Evolutionary conservation across 2,329 filamentous ascomycete species (phyloP).

Genomic region (Fusarium metavorans): DNA sequence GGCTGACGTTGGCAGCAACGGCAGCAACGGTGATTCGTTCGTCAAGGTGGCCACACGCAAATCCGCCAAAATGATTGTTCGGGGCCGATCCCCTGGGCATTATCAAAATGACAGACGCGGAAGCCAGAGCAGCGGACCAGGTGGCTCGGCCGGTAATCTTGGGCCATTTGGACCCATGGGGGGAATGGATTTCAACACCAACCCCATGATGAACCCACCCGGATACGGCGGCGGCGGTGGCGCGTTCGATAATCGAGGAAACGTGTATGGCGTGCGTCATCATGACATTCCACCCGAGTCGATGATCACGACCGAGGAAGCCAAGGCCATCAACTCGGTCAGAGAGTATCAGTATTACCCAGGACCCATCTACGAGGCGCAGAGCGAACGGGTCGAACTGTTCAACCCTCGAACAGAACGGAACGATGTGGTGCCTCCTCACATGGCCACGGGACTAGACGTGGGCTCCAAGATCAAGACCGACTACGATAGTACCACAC

Average conservation of each 20-base stretch:
- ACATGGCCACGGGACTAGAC: constrained; percentile 47
- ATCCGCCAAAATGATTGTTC: constrained; percentile 88
- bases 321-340: constrained; percentile 60
- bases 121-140: constrained; percentile 75
- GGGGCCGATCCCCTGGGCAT: constrained; percentile 84
- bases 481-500: constrained; percentile 59
- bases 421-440: constrained; percentile 50
- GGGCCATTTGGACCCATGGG: constrained; percentile 54
- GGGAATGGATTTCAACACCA: constrained; percentile 46
- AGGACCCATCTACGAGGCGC: constrained; percentile 61
- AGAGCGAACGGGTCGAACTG: constrained; percentile 63
- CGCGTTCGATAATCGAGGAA: constrained; percentile 45
- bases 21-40: constrained; percentile 63
- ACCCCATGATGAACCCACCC: constrained; percentile 52
- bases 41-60: constrained; percentile 78
- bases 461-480: constrained; percentile 60
- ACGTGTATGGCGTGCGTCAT: constrained; percentile 59
- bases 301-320: constrained; percentile 64
- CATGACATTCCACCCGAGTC: constrained; percentile 64
- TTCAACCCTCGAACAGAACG: constrained; percentile 56
- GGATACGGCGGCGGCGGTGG: constrained; percentile 38
- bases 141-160: constrained; percentile 73
- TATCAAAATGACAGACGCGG: constrained; percentile 78
- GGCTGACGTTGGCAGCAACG: constrained; percentile 70
- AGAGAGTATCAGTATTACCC: constrained; percentile 70